phyloP scores from a whole-genome alignment of 2,329 filamentous ascomycete genomes.

The Xylaria multiplex region DNA sequence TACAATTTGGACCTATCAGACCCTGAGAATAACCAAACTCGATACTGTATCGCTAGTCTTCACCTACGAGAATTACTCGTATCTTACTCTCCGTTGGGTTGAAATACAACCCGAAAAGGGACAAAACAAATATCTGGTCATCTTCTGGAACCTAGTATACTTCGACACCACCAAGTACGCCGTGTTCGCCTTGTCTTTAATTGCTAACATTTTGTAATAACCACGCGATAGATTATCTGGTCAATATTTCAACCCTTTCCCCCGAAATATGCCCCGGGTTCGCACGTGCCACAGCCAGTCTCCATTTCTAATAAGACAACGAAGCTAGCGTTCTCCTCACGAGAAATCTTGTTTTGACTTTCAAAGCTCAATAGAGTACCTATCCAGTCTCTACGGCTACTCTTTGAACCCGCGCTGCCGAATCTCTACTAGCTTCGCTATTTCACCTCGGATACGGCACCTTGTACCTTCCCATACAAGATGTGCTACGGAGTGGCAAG shows the following conservation, averaged over 20 bases:
- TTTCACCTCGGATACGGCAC: too few relatives aligned
- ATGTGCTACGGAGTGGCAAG: constrained; percentile 6
- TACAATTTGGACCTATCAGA: too few relatives aligned
- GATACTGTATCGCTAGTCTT: not conserved
- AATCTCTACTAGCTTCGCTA: not conserved
- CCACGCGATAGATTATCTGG: not conserved
- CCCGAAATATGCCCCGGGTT: not conserved
- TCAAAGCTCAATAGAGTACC: too few relatives aligned
- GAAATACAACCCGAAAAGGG: not conserved
- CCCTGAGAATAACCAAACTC: not conserved
- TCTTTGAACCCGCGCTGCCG: too few relatives aligned
- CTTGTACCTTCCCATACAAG: not conserved
- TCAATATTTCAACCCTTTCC: not conserved
- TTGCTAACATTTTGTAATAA: too few relatives aligned
- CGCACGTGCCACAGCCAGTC: not conserved
- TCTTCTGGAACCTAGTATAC: not conserved
- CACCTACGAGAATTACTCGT: not conserved
- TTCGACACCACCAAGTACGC: not conserved
- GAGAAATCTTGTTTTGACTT: too few relatives aligned
- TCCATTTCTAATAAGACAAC: not conserved
- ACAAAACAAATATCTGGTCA: not conserved
- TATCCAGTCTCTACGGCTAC: too few relatives aligned
- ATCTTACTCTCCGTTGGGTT: not conserved
- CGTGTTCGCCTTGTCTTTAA: not conserved
- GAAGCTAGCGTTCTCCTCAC: not conserved